Evolutionary conservation across 768 basidiomycete species (phyloP).

Genomic region (Auricularia sp.): DNA sequence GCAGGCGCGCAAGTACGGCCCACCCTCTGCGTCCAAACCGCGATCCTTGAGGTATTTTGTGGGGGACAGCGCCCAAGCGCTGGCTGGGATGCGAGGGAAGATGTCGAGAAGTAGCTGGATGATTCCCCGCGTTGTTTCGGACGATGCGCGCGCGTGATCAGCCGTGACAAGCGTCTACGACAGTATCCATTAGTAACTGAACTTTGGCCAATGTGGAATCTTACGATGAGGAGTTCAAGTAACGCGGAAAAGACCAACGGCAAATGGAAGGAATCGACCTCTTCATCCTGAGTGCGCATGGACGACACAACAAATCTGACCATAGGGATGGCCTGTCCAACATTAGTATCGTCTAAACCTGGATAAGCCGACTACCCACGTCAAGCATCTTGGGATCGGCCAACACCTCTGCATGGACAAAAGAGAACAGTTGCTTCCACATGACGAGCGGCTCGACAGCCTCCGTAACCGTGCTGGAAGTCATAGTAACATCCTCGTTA

Average conservation of each 20-base stretch:
- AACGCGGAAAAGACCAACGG: conserved; percentile 69
- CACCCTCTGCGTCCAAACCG: conserved; percentile 14
- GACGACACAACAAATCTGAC: conserved; percentile 61
- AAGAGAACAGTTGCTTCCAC: conserved; percentile 67
- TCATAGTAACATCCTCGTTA: conserved; percentile 52
- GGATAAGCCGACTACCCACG: too few relatives aligned
- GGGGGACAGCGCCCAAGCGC: conserved; percentile 42
- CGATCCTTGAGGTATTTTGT: conserved; percentile 29
- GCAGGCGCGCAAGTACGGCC: conserved; percentile 49
- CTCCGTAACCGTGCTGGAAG: conserved; percentile 83
- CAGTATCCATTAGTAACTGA: too few relatives aligned
- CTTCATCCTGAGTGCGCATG: conserved; percentile 79
- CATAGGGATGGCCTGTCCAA: conserved; percentile 51
- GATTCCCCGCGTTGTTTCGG: conserved; percentile 1
- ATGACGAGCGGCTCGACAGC: conserved; percentile 82
- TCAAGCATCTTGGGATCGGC: neutral
- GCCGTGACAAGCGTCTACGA: neutral
- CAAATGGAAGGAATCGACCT: conserved; percentile 68
- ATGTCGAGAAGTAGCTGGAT: conserved; percentile 46
- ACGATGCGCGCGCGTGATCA: neutral
- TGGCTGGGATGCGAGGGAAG: conserved; percentile 39
- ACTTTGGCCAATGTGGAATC: too few relatives aligned
- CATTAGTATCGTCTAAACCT: too few relatives aligned
- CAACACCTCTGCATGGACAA: conserved; percentile 46
- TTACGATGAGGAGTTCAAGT: conserved; percentile 39